Base-by-base conservation (phyloP, 140 eudicot species). In the Oenanthe javanica region DNA sequence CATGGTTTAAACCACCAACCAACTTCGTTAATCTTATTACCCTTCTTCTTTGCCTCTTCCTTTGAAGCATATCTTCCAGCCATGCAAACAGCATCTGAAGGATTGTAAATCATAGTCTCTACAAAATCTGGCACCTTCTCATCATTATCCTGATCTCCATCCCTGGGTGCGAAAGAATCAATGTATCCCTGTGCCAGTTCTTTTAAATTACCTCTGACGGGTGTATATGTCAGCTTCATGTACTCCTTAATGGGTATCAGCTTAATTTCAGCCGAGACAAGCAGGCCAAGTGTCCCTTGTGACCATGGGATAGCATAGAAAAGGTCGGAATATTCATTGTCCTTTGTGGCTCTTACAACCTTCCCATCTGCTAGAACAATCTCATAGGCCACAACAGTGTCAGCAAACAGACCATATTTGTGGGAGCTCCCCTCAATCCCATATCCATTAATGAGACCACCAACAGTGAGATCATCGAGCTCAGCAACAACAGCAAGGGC, bases 391-490 rank as follows among this genome's bases (percentile, higher is more conserved):
- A 94, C 98, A 31, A 94, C 96, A 19, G 98, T 94, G 77, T 94
- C 98, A 19, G 98, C 88, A 84, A 94, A 94, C 81, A 94, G 91
- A 27, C 98, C 98, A 82, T 92, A 94, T 3, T 92, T 84, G 76
- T 94, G 98, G 78, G 98, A 94, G 89, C 98, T 94, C 75, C 98
- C 98, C 83, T 94, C 98, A 6, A 94, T 92, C 14, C 98, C 98
- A n/a, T 92, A 94, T 45, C 98, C 98, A 23, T 94, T 94, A 31
- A 94, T 94, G 78, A 94, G 92, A 70, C 97, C 98, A 83, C 98
- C 98, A 77, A 94, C 98, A n/a, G 97, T 94, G 54, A 94, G 88
- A 84, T 94, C 98, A 57, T 94, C 98, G n/a, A 94, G 96, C 91
- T 94, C 98, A 10, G 98, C 98, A 72, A 94, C 97, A 84, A 94